Evolutionary conservation across 2,329 filamentous ascomycete genomes (phyloP).

Genomic region (Aspergillus eucalypticola): DNA sequence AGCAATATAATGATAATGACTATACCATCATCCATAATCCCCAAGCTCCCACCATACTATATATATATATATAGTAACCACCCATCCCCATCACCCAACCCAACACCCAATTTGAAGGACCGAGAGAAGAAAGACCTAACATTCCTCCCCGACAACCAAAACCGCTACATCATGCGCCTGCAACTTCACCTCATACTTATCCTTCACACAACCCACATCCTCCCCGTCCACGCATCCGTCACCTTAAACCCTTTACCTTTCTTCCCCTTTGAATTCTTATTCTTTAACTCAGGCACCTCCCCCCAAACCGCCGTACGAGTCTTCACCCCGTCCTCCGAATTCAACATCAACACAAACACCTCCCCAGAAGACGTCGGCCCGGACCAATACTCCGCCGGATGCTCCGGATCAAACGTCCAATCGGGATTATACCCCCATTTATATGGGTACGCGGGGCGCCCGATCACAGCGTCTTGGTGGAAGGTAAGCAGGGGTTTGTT

Average conservation of each 20-base stretch:
- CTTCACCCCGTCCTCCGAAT: conserved; percentile 26
- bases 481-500: conserved; percentile 46
- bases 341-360: conserved; percentile 35
- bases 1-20: background rate
- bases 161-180: conserved; percentile 33
- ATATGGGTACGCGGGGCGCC: conserved; percentile 47
- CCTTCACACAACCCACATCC: conserved; percentile 32
- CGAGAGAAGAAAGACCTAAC: background rate
- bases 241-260: conserved; percentile 22
- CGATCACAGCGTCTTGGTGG: conserved; percentile 50
- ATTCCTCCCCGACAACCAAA: conserved; percentile 27
- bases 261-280: background rate
- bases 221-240: conserved; percentile 32
- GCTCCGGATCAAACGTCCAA: conserved; percentile 35
- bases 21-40: background rate
- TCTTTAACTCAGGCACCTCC: conserved; percentile 32
- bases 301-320: conserved; percentile 31
- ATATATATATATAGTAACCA: background rate
- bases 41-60: background rate
- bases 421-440: conserved; percentile 40
- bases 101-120: no score
- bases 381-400: conserved; percentile 41
- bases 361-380: conserved; percentile 28
- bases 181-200: conserved; percentile 26
- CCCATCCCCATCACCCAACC: background rate